Base-by-base conservation (phyloP, 2,329 filamentous ascomycete genomes). In the Endothia cerciana region DNA sequence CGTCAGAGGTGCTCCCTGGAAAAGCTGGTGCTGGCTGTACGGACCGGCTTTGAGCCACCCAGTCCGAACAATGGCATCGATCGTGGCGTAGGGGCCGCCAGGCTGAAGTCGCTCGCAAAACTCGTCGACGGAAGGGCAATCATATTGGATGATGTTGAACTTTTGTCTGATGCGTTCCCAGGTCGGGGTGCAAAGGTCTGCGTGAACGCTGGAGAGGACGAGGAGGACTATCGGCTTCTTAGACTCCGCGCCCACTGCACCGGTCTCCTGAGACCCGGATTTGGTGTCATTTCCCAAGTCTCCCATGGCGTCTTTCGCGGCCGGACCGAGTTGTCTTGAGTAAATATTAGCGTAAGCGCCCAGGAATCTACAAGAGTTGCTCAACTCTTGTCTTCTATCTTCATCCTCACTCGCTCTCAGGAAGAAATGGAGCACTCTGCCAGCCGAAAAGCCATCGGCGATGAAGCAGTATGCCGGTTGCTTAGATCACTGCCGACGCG, bases 1-100 rank as follows among this genome's bases (percentile, higher is more conserved):
- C 8, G 60, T 67, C 17, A 73, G 64, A 8, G 70, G 62, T 25
- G 67, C 64, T 7, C 70, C 72, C 41, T 67, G 68, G 68, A 72
- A 77, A n/a, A 72, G 66, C 33, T 60, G 65, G 65, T 75, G 74
- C 8, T 69, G 60, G 43, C 73, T 72, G 49, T 69, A 75, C 10
- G 69, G 70, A 28, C 74, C 74, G 36, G 71, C 72, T 65, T 76
- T 75, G 40, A 72, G 70, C 74, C 74, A 76, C 10, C 74, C 74
- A 17, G 71, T 73, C 22, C 74, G 71, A 22, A 75, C 58, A 38
- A 76, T 75, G 56, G 74, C 74, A 25, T 69, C 61, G 62, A 76
- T 71, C 5, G 70, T 66, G 22, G 69, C 68, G 65, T 75, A 76
- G 17, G 66, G 58, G 13, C 73, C 73, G 19, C 71, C 74, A 2